Evolutionary conservation across 768 basidiomycete genomes (phyloP).

Genomic region (Rubroboletus satanas): DNA sequence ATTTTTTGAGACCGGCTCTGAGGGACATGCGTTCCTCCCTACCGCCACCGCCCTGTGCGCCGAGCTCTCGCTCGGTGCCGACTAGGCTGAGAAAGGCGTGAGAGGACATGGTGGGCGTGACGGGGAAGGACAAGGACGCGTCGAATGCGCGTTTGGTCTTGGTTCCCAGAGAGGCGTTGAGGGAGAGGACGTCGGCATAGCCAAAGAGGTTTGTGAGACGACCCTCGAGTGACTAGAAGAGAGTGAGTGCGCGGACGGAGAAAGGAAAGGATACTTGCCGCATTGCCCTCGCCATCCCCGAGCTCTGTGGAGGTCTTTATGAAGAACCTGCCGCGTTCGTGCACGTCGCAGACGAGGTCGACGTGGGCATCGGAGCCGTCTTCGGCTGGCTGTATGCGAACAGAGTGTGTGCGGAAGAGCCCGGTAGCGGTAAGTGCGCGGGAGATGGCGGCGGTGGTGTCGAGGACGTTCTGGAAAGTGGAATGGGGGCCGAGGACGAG

Average conservation of each 20-base stretch:
- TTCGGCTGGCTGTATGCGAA: constrained; percentile 55
- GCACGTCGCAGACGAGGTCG: constrained; percentile 74
- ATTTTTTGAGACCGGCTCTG: constrained; percentile 56
- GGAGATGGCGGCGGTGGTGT: constrained; percentile 64
- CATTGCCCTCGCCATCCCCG: constrained; percentile 89
- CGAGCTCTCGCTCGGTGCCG: constrained; percentile 74
- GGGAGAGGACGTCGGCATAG: constrained; percentile 84
- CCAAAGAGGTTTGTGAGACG: constrained; percentile 87
- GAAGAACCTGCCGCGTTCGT: constrained; percentile 72
- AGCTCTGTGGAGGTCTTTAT: constrained; percentile 85
- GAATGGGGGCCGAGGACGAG: constrained; percentile 28
- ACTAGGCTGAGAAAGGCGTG: constrained; percentile 69
- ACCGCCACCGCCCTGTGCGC: constrained; percentile 23
- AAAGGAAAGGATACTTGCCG: constrained; percentile 50
- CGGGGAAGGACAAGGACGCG: constrained; percentile 58
- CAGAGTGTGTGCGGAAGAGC: constrained; percentile 67
- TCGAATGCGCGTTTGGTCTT: constrained; percentile 83
- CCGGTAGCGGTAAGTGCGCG: constrained; percentile 67
- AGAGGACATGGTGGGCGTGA: constrained; percentile 59
- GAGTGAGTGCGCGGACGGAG: background rate
- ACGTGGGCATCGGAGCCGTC: constrained; percentile 59
- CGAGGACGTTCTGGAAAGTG: constrained; percentile 63
- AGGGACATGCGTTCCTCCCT: constrained; percentile 46
- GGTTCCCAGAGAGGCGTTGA: constrained; percentile 79
- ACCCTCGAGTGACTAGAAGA: constrained; percentile 64